These are phyloP conservation scores for Peribolospora kevripleyi DNA, from an alignment of 768 basidiomycete species.

Conservation along the genomic window DNA sequence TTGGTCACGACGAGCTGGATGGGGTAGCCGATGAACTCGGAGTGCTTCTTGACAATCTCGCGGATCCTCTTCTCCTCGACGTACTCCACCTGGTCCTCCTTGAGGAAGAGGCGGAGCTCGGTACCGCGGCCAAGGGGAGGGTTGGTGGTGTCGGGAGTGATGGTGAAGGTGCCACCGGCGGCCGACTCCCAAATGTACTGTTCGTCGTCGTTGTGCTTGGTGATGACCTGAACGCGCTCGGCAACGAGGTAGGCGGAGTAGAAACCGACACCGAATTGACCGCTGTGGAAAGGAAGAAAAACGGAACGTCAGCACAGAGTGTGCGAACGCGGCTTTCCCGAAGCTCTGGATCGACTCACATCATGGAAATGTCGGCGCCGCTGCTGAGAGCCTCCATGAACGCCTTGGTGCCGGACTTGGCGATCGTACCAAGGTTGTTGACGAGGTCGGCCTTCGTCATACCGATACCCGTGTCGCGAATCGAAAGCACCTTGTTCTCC, in stretches of 20 bases:
- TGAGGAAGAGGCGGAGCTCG: constrained; percentile 72
- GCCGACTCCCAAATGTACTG: constrained; percentile 99
- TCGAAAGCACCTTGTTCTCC: constrained; percentile 69
- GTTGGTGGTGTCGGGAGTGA: constrained; percentile 77
- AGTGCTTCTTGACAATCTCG: constrained; percentile 99
- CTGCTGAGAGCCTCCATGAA: constrained; percentile 90
- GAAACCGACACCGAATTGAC: constrained; percentile 96
- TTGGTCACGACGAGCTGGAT: constrained; percentile 96
- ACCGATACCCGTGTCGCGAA: constrained; percentile 91
- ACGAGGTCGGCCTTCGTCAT: constrained; percentile 99
- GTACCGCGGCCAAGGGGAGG: constrained; percentile 79
- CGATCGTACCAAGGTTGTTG: constrained; percentile 48
- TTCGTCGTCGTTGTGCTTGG: constrained; percentile 99
- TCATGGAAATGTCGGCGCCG: constrained; percentile 46
- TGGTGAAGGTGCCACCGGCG: constrained; percentile 96
- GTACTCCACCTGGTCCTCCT: constrained; percentile 98
- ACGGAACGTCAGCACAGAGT: neutral
- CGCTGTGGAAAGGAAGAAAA: neutral
- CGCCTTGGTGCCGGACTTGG: constrained; percentile 39
- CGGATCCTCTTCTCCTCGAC: constrained; percentile 98
- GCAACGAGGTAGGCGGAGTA: constrained; percentile 99
- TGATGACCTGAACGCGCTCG: constrained; percentile 92
- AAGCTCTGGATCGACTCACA: constrained; percentile 27
- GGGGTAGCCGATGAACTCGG: constrained; percentile 99
- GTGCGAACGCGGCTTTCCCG: neutral